Conservation (phyloP, 78 protist genomes). For the slime mould (Dictyostelium discoideum) region DNA sequence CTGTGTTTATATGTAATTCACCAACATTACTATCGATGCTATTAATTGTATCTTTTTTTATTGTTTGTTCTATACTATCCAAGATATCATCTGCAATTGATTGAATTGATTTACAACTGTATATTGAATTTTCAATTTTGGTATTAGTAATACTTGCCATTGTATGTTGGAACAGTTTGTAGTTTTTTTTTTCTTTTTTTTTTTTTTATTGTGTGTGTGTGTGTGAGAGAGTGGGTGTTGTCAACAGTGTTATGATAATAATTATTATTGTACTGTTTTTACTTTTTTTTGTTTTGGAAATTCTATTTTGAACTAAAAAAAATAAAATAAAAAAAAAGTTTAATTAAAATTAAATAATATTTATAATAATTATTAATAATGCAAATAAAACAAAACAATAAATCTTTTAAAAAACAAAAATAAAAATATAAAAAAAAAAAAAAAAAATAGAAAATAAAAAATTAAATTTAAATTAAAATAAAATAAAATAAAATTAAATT, state of each 20-base stretch:
- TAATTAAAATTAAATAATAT: no score
- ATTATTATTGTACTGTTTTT: background rate
- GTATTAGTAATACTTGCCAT: background rate
- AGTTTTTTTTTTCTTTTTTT: no score
- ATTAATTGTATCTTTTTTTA: background rate
- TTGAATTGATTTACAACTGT: background rate
- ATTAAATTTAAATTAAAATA: no score
- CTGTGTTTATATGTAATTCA: background rate
- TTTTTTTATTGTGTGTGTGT: background rate
- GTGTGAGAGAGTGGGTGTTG: background rate
- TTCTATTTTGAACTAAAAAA: background rate
- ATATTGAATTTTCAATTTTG: background rate
- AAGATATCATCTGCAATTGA: background rate
- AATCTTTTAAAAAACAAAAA: no score
- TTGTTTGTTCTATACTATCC: background rate
- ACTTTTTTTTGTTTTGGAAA: no score
- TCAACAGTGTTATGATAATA: background rate
- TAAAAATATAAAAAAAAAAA: no score
- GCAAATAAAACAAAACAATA: background rate
- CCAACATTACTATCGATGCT: background rate
- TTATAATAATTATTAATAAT: no score
- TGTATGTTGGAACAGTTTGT: background rate
- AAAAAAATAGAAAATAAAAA: background rate
- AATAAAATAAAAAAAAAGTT: background rate
- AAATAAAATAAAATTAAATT: no score